Percentiles rank a stretch among this genome's conserved stretches.
phyloP scores from a whole-genome alignment of 768 basidiomycete species.

The Suillus placidus region DNA sequence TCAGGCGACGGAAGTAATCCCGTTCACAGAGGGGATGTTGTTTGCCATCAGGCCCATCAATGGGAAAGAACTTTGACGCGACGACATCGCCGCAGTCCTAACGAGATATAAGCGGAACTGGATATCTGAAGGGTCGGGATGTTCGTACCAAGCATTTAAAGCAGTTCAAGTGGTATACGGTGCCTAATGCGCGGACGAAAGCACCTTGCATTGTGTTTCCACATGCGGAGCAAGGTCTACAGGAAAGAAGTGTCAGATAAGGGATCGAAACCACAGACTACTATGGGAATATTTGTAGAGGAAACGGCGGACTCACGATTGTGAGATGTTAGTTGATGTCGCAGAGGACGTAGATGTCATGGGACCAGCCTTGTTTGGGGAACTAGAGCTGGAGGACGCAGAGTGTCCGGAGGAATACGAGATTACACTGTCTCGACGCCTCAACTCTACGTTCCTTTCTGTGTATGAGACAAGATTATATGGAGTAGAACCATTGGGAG shows the following conservation, averaged over 20 bases:
- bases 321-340: constrained; percentile 56
- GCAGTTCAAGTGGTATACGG: constrained; percentile 95
- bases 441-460: constrained; percentile 52
- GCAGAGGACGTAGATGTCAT: constrained; percentile 54
- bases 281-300: constrained; percentile 7
- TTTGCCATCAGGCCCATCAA: constrained; percentile 86
- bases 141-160: constrained; percentile 92
- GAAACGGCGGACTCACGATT: constrained; percentile 52
- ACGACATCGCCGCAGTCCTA: constrained; percentile 97
- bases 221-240: constrained; percentile 75
- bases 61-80: constrained; percentile 98
- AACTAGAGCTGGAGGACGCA: constrained; percentile 49
- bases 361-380: constrained; percentile 44
- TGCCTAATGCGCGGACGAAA: constrained; percentile 92
- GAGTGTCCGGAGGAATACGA: constrained; percentile 61
- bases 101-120: constrained; percentile 15
- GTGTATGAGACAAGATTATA: constrained; percentile 55
- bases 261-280: constrained; percentile 14
- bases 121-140: constrained; percentile 5
- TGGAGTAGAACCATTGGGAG: constrained; percentile 53
- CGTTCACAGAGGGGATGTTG: constrained; percentile 97
- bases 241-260: constrained; percentile 11
- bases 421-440: constrained; percentile 46
- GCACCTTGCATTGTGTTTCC: constrained; percentile 88
- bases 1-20: constrained; percentile 95